Base-by-base conservation (phyloP, 352 stramenopile genomes). In the Phytophthora boehmeriae region DNA sequence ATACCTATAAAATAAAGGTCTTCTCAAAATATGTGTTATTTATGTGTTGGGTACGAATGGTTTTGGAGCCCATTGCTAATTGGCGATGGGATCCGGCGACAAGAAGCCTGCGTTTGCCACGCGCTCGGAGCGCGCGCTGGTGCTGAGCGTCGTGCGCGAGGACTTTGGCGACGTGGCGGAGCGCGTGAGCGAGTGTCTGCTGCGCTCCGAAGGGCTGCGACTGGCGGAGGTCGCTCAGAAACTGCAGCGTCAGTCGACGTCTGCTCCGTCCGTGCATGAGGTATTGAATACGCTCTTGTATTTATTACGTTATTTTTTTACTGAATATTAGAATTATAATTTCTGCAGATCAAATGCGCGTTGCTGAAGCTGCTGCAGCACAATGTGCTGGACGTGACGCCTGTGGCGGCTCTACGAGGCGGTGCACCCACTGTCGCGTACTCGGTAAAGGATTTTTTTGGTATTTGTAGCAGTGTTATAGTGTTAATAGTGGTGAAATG, bases 341-440 rank as follows among this genome's bases (percentile, higher is more conserved):
- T 25, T 10, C 36, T 54, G 58, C 54, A 88, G 68, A 73, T 96
- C 69, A 96, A 93, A 58, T 83, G 78, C 47, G 84, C 76, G 39
- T 54, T 96, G 57, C 81, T 96, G 47, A 95, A 93, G 73, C 68
- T 96, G 51, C 68, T 96, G 66, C 88, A 96, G 69, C 88, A 96
- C 72, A 96, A 96, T 67, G 32, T 95, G 59, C 66, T 96, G 43
- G 59, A 73, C n/a, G 77, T 94, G 45, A 76, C 75, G 41, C 72
- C 77, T 13, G 76, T 83, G 28, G 36, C 68, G n/a, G 56, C 61
- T 4, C 39, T 41, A 49, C 63, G 48, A 51, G 70, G 68, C 38
- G 47, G 32, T n/a, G 44, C 34, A 19, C 50, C 35, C n/a, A 65
- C 56, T 13, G 63, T 77, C 9, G 59, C 72, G 6, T 92, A 92